Evolutionary conservation across 2,329 filamentous ascomycete species (phyloP), one percentile per base, ranked within the genome.

Genomic region (Colletotrichum higginsianum): DNA sequence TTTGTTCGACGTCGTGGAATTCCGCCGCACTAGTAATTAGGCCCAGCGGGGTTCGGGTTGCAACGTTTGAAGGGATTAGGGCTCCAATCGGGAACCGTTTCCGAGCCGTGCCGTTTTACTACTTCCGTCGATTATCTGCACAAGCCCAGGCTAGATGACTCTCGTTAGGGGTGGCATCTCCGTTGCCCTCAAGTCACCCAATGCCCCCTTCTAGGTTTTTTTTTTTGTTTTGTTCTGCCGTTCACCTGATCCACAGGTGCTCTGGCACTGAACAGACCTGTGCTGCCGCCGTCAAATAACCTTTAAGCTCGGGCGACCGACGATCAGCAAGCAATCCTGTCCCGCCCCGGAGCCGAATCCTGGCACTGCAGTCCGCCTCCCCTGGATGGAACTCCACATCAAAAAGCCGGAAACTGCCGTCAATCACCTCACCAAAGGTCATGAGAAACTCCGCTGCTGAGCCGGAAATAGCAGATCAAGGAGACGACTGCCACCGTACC

Each of bases 371-470:
- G 52, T 40, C 53, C 52, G 58, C 65, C 44, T 35, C 46, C 69
- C 65, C 46, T 42, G 26, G 21, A 60, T 23, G 69, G 58, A 72
- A 72, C 60, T 72, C 65, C 69, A 72, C 65, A n/a, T 18, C 46
- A 38, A 46, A 35, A n/a, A 38, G 3, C 47, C 56, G 44, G 23
- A 46, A 49, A 57, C 23, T 15, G 64, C 35, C 44, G 4, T 21
- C 46, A 18, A 16, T 50, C 46, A 52, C 46, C 21, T 52, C 21
- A 18, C 23, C 35, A 26, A 21, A 18, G 15, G 35, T n/a, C 16
- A 26, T 30, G 38, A 13, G 5, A 46, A 42, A 21, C 38, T 53
- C 26, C 23, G 21, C 42, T 30, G 35, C 21, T 21, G 13, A 55
- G 42, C 35, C 61, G 47, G 55, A 38, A 61, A 61, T 56, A 67